Evolutionary conservation across 129 eudicot genomes (phyloP), one percentile per base, ranked within the genome.

Genomic region (Helichrysum umbraculigerum): DNA sequence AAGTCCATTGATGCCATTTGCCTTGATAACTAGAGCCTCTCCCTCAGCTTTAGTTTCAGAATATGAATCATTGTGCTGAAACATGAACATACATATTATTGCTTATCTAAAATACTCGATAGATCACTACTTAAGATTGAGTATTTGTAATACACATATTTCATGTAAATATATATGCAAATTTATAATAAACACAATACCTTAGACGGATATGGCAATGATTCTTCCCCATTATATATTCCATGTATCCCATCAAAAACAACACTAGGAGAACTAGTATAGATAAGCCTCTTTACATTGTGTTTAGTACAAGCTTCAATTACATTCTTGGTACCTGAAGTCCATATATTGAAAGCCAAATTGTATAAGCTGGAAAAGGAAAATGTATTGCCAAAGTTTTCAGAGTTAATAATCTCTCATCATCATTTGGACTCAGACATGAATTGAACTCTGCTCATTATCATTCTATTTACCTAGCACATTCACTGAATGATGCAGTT

Each of bases 41-140:
- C 97, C 98, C 69, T 91, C 91, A 50, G 97, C 93, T 91, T 93
- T 93, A 50, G 98, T 90, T 72, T 93, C 93, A 69, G 98, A 88
- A 79, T 93, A 93, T 56, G 96, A 85, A 84, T 93, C 98, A 83
- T 90, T 90, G 82, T 93, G 98, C 98, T 93, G 89, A 66, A 84
- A 72, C 34, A 66, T 30, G 63, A 61, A 32, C 69, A 22, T 52
- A 60, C 58, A 60, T 32, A 57, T 71, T 70, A 70, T 65, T 41
- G 41, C n/a, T 56, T 68, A 54, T 57, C 58, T 41, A 76, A 20
- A n/a, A 19, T 64, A 30, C 47, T 39, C 32, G 7, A 74, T 75
- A 58, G 44, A 37, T 60, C 52, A 65, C 37, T 51, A 34, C 61
- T 12, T 37, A 51, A 52, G 42, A 56, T 58, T 22, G 33, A 32